These are phyloP conservation scores for Phycomyces nitens DNA, from an alignment of 192 early-diverging fungal species.

Conservation along the genomic window DNA sequence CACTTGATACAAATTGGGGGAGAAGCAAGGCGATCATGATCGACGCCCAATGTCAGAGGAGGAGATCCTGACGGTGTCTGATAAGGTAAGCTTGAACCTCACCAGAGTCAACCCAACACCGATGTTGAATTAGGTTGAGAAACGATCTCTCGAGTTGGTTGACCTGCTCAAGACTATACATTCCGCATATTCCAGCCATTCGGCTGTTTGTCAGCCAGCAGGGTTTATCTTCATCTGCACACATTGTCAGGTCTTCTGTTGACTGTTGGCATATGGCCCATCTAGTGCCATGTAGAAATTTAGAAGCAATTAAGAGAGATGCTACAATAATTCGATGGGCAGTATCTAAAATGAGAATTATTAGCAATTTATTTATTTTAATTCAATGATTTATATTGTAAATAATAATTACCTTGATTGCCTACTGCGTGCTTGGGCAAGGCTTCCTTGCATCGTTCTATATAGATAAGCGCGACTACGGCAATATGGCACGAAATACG, in stretches of 20 bases:
- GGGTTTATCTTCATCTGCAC: conserved; percentile 14
- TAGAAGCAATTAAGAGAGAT: conserved; percentile 33
- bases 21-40: too few relatives aligned
- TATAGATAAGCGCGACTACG: conserved; percentile 33
- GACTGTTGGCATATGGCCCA: conserved; percentile 1
- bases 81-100: conserved; percentile 26
- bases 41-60: conserved; percentile 7
- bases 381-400: not conserved
- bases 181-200: conserved; percentile 23
- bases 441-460: conserved; percentile 28
- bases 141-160: conserved; percentile 33
- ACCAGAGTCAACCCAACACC: conserved; percentile 20
- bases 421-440: conserved; percentile 34
- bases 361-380: not conserved
- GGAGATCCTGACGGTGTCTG: conserved; percentile 21
- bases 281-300: conserved; percentile 24
- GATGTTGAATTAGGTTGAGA: conserved; percentile 24
- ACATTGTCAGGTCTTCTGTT: not conserved
- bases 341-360: conserved; percentile 21
- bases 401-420: conserved; percentile 32
- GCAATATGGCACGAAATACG: conserved; percentile 32
- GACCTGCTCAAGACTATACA: conserved; percentile 31
- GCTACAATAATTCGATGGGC: conserved; percentile 34
- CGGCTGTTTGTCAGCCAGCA: conserved; percentile 25
- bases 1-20: not conserved